These are phyloP conservation scores for Pseudozyma tsukubaensis DNA, from an alignment of 1,284 basidiomycete species.

Conservation along the genomic window DNA sequence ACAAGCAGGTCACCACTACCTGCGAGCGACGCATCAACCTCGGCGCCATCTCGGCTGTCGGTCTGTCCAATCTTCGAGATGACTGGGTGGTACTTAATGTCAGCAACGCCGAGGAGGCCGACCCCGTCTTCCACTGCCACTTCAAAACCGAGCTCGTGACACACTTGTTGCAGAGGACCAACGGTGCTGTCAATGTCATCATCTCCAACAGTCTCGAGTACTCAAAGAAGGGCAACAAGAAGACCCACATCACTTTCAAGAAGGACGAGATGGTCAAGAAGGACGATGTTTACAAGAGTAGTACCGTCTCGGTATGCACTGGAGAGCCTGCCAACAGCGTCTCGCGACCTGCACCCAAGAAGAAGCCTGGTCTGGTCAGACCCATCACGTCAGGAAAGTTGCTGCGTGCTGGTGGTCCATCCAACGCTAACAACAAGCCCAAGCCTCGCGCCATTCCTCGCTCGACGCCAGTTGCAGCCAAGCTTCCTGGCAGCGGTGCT, in stretches of 20 bases:
- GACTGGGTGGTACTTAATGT: slow-evolving; percentile 83
- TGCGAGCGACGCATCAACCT: slow-evolving; percentile 91
- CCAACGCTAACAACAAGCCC: slow-evolving; percentile 52
- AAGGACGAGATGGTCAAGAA: slow-evolving; percentile 85
- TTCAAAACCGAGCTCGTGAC: slow-evolving; percentile 97
- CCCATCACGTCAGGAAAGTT: slow-evolving; percentile 88
- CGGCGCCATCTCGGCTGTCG: slow-evolving; percentile 84
- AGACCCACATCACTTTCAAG: slow-evolving; percentile 84
- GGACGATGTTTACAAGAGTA: slow-evolving; percentile 93
- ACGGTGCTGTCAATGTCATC: slow-evolving; percentile 78
- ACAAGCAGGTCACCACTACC: slow-evolving; percentile 74
- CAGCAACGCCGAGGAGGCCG: slow-evolving; percentile 82
- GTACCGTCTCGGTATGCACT: slow-evolving; percentile 85
- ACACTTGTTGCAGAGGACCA: slow-evolving; percentile 83
- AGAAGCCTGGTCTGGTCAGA: slow-evolving; percentile 83
- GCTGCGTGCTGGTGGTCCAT: slow-evolving; percentile 79
- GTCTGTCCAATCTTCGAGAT: slow-evolving; percentile 88
- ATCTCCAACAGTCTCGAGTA: slow-evolving; percentile 72
- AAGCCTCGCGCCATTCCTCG: slow-evolving; percentile 60
- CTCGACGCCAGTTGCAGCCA: slow-evolving; percentile 37
- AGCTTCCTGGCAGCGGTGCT: slow-evolving; percentile 27
- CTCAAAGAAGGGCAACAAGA: slow-evolving; percentile 97
- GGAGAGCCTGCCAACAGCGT: slow-evolving; percentile 85
- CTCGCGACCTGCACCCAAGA: slow-evolving; percentile 85
- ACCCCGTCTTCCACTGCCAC: slow-evolving; percentile 87